Evolutionary conservation across 2,329 filamentous ascomycete species (phyloP).

Genomic region (Penicillium occitanis): DNA sequence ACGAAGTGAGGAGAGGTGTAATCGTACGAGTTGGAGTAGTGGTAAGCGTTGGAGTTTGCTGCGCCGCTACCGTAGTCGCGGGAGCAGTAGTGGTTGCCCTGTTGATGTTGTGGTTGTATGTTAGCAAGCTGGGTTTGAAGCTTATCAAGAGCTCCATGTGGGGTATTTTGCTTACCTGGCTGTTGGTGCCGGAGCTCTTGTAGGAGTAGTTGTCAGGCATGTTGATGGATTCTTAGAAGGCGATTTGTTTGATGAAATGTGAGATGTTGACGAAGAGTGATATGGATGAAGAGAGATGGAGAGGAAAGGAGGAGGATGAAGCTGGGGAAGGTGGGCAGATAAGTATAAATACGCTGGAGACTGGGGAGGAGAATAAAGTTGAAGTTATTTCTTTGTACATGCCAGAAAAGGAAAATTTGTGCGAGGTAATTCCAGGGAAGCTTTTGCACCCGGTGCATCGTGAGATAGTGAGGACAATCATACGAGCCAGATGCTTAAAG

Average conservation of each 20-base stretch:
- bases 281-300: not conserved
- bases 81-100: constrained; percentile 69
- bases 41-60: constrained; percentile 35
- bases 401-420: not conserved
- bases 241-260: not conserved
- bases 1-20: too few species aligned
- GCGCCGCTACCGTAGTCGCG: constrained; percentile 58
- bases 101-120: not conserved
- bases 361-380: not conserved
- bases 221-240: not conserved
- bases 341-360: not conserved
- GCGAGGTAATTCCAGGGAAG: not conserved
- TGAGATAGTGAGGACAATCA: not conserved
- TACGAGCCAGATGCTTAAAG: not conserved
- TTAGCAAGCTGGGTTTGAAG: not conserved
- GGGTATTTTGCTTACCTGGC: constrained; percentile 49
- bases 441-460: not conserved
- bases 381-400: constrained; percentile 7
- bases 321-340: not conserved
- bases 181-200: constrained; percentile 59
- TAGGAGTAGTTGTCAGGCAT: constrained; percentile 35
- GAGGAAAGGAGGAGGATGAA: not conserved
- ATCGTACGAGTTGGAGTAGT: constrained; percentile 64
- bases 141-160: not conserved
- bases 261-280: constrained; percentile 5